phyloP scores from a whole-genome alignment of 2,329 filamentous ascomycete genomes.

The Penicillium sp. region DNA sequence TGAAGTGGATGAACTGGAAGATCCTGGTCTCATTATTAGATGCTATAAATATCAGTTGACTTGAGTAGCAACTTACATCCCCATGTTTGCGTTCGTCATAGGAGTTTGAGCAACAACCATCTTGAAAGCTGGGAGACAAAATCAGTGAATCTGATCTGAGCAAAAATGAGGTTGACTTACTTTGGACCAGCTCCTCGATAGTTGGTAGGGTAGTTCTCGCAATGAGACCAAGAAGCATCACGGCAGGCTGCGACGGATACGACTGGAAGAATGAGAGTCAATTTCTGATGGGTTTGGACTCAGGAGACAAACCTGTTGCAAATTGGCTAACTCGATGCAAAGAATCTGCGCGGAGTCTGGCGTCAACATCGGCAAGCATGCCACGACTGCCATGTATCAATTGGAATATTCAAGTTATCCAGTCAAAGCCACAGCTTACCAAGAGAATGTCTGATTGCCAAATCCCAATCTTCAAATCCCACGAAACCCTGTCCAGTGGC shows the following conservation, averaged over 20 bases:
- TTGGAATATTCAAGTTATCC: not conserved
- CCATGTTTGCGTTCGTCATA: constrained; percentile 2
- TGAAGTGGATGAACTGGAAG: constrained; percentile 1
- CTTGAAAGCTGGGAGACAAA: constrained; percentile 51
- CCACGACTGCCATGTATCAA: constrained; percentile 29
- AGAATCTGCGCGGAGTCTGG: constrained; percentile 33
- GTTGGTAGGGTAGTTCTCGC: constrained; percentile 47
- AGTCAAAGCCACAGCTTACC: constrained; percentile 45
- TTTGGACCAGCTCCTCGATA: constrained; percentile 41
- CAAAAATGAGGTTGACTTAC: constrained; percentile 27
- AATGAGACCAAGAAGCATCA: constrained; percentile 69
- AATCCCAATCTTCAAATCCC: constrained; percentile 63
- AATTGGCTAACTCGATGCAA: not conserved
- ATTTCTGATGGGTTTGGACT: not conserved
- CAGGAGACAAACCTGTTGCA: not conserved
- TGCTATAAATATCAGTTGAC: not conserved
- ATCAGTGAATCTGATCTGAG: constrained; percentile 1
- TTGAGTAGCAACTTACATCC: not conserved
- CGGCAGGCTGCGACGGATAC: constrained; percentile 62
- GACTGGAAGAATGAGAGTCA: not conserved
- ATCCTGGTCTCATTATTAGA: not conserved
- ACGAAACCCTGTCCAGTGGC: constrained; percentile 53
- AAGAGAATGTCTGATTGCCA: constrained; percentile 66
- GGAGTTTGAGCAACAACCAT: constrained; percentile 47
- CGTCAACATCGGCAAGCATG: constrained; percentile 19